phyloP scores from a whole-genome alignment of 2,329 filamentous ascomycete species.

The Plectosphaerella sp. region DNA sequence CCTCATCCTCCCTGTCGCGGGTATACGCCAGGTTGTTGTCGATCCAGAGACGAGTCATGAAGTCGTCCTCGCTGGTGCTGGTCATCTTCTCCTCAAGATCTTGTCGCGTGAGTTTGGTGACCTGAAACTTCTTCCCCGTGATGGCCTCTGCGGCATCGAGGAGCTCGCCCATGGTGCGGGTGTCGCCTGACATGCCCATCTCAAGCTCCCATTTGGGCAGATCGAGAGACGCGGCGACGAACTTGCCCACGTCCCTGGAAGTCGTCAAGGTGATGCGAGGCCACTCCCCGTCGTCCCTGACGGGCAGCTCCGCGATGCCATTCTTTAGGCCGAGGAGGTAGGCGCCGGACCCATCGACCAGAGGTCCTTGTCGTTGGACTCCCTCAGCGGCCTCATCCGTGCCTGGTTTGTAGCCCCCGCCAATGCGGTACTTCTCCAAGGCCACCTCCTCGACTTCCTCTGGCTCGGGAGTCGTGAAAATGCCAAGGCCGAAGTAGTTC shows the following conservation, averaged over 20 bases:
- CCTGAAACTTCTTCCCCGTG: slow-evolving; percentile 1
- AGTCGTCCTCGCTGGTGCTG: background rate
- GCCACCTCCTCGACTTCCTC: background rate
- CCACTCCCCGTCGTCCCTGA: slow-evolving; percentile 1
- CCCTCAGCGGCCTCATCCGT: background rate
- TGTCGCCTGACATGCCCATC: slow-evolving; percentile 1
- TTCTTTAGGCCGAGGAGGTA: background rate
- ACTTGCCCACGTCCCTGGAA: background rate
- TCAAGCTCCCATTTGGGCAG: slow-evolving; percentile 1
- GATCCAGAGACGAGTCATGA: slow-evolving; percentile 1
- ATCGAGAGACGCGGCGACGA: slow-evolving; percentile 1
- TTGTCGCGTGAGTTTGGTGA: background rate
- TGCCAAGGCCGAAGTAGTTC: slow-evolving; percentile 1
- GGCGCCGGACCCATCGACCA: background rate
- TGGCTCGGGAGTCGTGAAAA: background rate
- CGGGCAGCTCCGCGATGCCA: slow-evolving; percentile 1
- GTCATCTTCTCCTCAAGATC: background rate
- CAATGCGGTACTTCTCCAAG: background rate
- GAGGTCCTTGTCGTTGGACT: background rate
- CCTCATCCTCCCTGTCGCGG: slow-evolving; percentile 1
- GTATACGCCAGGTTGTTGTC: background rate
- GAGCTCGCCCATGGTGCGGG: background rate
- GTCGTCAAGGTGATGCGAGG: background rate
- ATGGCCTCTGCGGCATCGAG: background rate
- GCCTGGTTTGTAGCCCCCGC: background rate